These are phyloP conservation scores for Ichthyophthirius multifiliis DNA, from an alignment of 169 alveolate genomes.

Conservation along the genomic window DNA sequence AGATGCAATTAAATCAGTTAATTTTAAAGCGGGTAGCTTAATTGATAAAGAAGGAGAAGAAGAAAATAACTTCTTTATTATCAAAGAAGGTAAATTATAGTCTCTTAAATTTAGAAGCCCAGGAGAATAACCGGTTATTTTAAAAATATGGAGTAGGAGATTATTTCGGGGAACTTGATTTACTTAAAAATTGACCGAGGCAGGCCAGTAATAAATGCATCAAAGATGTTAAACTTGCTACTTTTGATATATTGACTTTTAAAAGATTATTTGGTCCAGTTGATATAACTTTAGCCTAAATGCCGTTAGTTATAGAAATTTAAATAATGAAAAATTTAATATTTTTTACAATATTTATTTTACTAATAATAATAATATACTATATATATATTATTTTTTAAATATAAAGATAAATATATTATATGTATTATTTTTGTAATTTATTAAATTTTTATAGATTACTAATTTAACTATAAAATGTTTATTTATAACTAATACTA, in stretches of 20 bases:
- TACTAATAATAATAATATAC: too few relatives aligned
- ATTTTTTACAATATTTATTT: too few relatives aligned
- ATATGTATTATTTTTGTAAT: too few relatives aligned
- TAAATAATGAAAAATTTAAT: too few relatives aligned
- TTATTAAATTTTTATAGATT: too few relatives aligned
- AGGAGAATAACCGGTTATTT: slow-evolving; percentile 47
- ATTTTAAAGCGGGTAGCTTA: slow-evolving; percentile 83
- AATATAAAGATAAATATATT: too few relatives aligned
- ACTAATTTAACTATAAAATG: too few relatives aligned
- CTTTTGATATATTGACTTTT: slow-evolving; percentile 74
- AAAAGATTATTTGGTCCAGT: slow-evolving; percentile 83
- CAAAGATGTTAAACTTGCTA: slow-evolving; percentile 58
- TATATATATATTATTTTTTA: too few relatives aligned
- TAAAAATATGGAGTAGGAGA: slow-evolving; percentile 74
- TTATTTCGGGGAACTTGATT: slow-evolving; percentile 87
- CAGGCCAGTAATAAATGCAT: slow-evolving; percentile 56
- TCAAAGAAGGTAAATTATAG: slow-evolving; percentile 90
- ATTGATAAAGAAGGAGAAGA: slow-evolving; percentile 94
- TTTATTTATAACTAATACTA: too few relatives aligned
- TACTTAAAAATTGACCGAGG: slow-evolving; percentile 81
- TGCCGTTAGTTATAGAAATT: slow-evolving; percentile 69
- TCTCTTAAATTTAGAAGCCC: neutral
- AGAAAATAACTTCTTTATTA: slow-evolving; percentile 93
- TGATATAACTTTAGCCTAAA: slow-evolving; percentile 74
- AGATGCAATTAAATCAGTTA: slow-evolving; percentile 89